Base-by-base conservation (phyloP, 495 filamentous ascomycete species). In the Lophium mytilinum region DNA sequence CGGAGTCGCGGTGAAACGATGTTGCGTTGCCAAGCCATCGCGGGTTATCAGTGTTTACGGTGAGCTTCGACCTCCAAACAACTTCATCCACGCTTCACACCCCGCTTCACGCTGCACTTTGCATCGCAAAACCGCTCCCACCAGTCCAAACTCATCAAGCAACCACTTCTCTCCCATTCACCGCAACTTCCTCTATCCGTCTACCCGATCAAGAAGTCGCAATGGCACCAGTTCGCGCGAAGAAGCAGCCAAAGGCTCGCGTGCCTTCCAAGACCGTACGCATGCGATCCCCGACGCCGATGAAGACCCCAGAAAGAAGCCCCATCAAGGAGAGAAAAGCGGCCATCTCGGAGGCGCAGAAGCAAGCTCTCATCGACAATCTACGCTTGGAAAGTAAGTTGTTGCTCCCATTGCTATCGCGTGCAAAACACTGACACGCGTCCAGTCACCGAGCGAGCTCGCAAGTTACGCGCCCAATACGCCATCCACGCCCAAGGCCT, bases 381-480 rank as follows among this genome's bases (percentile, higher is more conserved):
- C 69, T 97, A 33, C 89, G 95, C 64, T 78, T 96, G 43, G 93
- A 98, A 74, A 82, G 93, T 96, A 80, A 19, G 45, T 48, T 14
- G 21, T 30, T 7, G 3, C 21, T 48, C 21, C 45, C 45, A 54
- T 6, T 37, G 17, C 42, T 9, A 17, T 47, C 42, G 7, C 34
- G 5, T 21, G 42, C 49, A 55, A 39, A 50, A 40, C 1, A 18
- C 35, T 61, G 19, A 51, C 50, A 53, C 4, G 33, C 42, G 33
- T 43, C 11, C 62, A 97, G 93, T 97, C 60, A 92, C 88, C 30
- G 90, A 96, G 73, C 84, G 93, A 62, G 89, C 88, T 37, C 82
- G 93, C 52, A 94, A 93, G 71, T 81, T 97, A 24, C 86, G 91
- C 59, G 84, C 91, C 4, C 90, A 94, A 71, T 96, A 94, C 74